Base-by-base conservation (phyloP, 1,284 basidiomycete species). In the Microbotryomycetes sp. region DNA sequence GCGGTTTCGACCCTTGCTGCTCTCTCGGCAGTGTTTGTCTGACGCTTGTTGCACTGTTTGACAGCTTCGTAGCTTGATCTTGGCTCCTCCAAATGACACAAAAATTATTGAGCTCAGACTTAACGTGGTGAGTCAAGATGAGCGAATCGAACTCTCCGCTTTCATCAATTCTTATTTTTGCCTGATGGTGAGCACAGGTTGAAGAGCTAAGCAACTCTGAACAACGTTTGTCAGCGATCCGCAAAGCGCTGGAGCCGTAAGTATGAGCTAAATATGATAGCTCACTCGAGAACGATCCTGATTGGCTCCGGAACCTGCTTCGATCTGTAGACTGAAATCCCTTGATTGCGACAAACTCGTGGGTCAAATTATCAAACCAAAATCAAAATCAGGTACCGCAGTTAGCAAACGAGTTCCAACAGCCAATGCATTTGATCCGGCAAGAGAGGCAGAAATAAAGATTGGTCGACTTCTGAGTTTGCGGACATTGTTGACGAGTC, bases 341-440 rank as follows among this genome's bases (percentile, higher is more conserved):
- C 80, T 88, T 71, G 92, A 97, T 71, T 81, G 93, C 28, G 93
- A 97, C 75, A 92, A 88, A 72, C 79, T 96, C 5, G 87, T 93
- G 31, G 69, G 69, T 4, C 62, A 60, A 48, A 47, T 72, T 23
- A 58, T 64, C 55, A 16, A 25, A 32, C n/a, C 58, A 29, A 25
- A 31, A 42, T 9, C 36, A 42, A 19, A 9, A 23, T 23, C n/a
- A 19, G 50, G 50, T 29, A 19, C n/a, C 9, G 19, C 25, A 52
- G 50, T 42, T 19, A n/a, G n/a, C n/a, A n/a, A n/a, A n/a, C n/a
- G n/a, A n/a, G n/a, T n/a, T n/a, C 59, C 32, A 6, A 9, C 23
- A 45, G 23, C 32, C 29, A 28, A 47, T 15, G 7, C 49, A 1
- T 29, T 50, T 7, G 70, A 72, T 49, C 71, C 71, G 12, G 82